Evolutionary conservation across 352 stramenopile genomes (phyloP), one percentile per base, ranked within the genome.

Genomic region (Phytophthora multivora): DNA sequence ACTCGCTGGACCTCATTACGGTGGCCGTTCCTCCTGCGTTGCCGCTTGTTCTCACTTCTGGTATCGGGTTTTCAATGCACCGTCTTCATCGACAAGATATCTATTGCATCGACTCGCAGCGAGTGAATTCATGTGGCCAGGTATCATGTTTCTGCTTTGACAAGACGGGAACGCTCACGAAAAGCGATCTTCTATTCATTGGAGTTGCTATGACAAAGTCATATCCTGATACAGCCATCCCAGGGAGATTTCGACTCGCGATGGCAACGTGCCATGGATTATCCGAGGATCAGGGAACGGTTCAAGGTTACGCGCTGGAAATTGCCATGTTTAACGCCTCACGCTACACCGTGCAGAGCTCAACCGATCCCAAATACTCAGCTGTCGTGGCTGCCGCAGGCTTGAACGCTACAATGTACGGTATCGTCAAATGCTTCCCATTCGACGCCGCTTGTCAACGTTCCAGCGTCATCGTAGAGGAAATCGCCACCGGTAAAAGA

Each of bases 1-100:
- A 83, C 26, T 88, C 82, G 5, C 63, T 91, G 6, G 83, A 88
- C 25, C 62, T 89, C 21, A 71, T 91, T n/a, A 89, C 79, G 11
- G 80, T 89, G 16, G 73, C 79, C 1, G 75, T 89, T 40, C 79
- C 75, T 13, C 79, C 79, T 11, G 76, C 75, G 6, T 53, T 92
- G 7, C 80, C 83, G 3, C 60, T 92, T 4, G 75, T 90, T 35
- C 43, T 92, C 8, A 76, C 79, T 19, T 76, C 73, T 6, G 79
- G 79, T 5, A 73, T 86, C 18, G 80, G 75, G 18, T 88, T 89
- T 53, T 73, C 83, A 3, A 70, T 70, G 62, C 60, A 61, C 10
- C 68, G 79, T 0, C 71, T 91, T 3, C 39, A 72, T 16, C 6
- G 53, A 6, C 30, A 25, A 0, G 75, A 63, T 1, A 85, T 91